Percentiles rank a stretch among this genome's conserved stretches.
phyloP scores from a whole-genome alignment of 2,329 filamentous ascomycete species.

The Sporothrix inflata region DNA sequence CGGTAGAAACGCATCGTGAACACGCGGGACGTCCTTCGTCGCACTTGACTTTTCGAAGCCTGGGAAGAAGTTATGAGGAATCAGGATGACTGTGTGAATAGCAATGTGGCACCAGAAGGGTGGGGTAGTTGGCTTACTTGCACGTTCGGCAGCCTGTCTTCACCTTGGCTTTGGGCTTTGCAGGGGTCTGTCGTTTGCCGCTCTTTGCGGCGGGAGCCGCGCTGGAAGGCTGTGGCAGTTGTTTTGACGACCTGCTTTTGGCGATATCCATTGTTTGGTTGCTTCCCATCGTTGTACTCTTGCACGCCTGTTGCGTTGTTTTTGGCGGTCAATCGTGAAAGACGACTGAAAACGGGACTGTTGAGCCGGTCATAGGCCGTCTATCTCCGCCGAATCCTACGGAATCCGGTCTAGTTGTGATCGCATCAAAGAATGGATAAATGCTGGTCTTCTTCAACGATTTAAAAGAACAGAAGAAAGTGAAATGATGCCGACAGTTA shows the following conservation, averaged over 20 bases:
- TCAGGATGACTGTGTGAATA: conserved; percentile 1
- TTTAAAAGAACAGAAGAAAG: too few species aligned
- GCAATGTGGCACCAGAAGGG: not conserved
- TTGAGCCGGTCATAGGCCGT: not conserved
- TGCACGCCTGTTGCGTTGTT: not conserved
- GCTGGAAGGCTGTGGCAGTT: not conserved
- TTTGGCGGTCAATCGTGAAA: conserved; percentile 11
- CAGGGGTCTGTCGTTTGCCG: not conserved
- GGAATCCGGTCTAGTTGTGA: too few species aligned
- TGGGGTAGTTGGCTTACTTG: conserved; percentile 7
- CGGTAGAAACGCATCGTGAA: not conserved
- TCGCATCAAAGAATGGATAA: too few species aligned
- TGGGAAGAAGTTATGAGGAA: not conserved
- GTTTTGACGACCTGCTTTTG: not conserved
- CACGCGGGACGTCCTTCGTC: conserved; percentile 16
- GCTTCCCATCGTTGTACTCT: not conserved
- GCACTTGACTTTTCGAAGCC: conserved; percentile 19
- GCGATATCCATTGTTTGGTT: not conserved
- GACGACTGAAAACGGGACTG: not conserved
- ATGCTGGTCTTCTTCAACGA: too few species aligned
- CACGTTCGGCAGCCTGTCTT: conserved; percentile 22
- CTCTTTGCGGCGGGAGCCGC: not conserved
- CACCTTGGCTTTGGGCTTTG: conserved; percentile 4
- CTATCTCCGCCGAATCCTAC: conserved; percentile 12
- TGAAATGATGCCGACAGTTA: too few species aligned